Percentiles rank a stretch among this genome's conserved stretches.
phyloP scores from a whole-genome alignment of 495 filamentous ascomycete species.

The Neurospora sp. region DNA sequence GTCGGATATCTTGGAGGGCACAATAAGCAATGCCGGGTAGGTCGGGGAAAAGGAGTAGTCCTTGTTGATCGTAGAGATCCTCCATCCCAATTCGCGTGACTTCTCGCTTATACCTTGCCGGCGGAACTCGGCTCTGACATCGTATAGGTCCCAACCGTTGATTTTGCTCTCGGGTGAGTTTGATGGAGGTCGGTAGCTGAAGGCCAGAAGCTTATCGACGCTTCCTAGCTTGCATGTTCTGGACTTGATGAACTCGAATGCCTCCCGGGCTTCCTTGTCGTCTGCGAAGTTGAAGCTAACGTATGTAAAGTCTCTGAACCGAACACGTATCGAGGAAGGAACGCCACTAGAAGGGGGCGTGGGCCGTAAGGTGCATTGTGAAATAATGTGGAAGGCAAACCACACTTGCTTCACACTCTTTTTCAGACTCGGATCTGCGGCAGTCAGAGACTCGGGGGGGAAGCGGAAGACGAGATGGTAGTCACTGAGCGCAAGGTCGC shows the following conservation, averaged over 20 bases:
- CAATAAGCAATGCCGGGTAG: constrained; percentile 78
- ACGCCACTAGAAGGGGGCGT: constrained; percentile 60
- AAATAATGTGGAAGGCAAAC: constrained; percentile 90
- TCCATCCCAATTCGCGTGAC: constrained; percentile 66
- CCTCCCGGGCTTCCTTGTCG: constrained; percentile 69
- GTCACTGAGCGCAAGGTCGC: constrained; percentile 36
- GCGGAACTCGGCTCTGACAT: constrained; percentile 68
- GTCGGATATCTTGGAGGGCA: constrained; percentile 85
- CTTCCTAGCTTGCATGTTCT: constrained; percentile 76
- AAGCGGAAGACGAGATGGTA: constrained; percentile 31
- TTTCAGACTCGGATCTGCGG: constrained; percentile 25
- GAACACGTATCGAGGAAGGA: constrained; percentile 74
- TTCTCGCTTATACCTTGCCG: constrained; percentile 76
- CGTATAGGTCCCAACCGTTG: constrained; percentile 83
- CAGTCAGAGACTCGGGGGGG: constrained; percentile 18
- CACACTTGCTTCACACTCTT: constrained; percentile 60
- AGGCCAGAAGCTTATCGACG: constrained; percentile 87
- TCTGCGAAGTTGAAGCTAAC: constrained; percentile 78
- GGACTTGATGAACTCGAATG: constrained; percentile 75
- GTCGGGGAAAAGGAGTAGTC: constrained; percentile 88
- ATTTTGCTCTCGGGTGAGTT: constrained; percentile 55
- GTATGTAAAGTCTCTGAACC: constrained; percentile 87
- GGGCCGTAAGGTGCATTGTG: constrained; percentile 60
- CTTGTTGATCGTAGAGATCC: constrained; percentile 80
- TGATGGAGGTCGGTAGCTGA: constrained; percentile 64